Base-by-base conservation (phyloP, 495 filamentous ascomycete genomes). In the Aspergillus bertholletiae region DNA sequence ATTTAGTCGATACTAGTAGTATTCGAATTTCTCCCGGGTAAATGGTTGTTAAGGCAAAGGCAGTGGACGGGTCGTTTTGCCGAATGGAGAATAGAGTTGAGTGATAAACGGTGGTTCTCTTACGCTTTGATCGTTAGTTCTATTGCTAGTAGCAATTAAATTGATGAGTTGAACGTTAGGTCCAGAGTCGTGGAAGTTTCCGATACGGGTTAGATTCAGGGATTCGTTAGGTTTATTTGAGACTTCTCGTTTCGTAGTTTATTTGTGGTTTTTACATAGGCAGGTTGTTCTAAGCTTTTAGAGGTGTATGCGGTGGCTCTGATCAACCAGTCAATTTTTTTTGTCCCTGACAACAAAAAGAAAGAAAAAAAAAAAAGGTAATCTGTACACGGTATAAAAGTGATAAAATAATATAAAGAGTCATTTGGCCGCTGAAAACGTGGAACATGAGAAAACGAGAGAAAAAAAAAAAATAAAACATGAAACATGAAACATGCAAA, bases 401-500 rank as follows among this genome's bases (percentile, higher is more conserved):
- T 22, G 18, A 6, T 21, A n/a, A 41, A 51, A 51, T 37, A 21
- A 40, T 27, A 37, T 37, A 37, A 11, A 51, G 5, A 18, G 21
- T 32, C 39, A 7, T 24, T 21, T 44, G 21, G 15, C 15, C 46
- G 46, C 46, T 47, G 45, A 43, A 51, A 41, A 30, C 49, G 49
- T 40, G 11, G 15, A 27, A 28, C n/a, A 41, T 37, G 17, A 39
- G 27, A 30, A 35, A 22, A 51, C 5, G 26, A 30, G 11, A 21
- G 40, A 45, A 27, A 5, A 30, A 21, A 22, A 52, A 43, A 13
- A n/a, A 40, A 26, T n/a, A n/a, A n/a, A n/a, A n/a, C n/a, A 48
- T 15, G 15, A 12, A 20, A 28, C 11, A 37, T 2, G 37, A 46
- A n/a, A 58, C 49, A 54, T 23, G 47, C 30, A 54, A 53, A 47